phyloP scores from a whole-genome alignment of 495 filamentous ascomycete species.

The Emericellopsis terricola region DNA sequence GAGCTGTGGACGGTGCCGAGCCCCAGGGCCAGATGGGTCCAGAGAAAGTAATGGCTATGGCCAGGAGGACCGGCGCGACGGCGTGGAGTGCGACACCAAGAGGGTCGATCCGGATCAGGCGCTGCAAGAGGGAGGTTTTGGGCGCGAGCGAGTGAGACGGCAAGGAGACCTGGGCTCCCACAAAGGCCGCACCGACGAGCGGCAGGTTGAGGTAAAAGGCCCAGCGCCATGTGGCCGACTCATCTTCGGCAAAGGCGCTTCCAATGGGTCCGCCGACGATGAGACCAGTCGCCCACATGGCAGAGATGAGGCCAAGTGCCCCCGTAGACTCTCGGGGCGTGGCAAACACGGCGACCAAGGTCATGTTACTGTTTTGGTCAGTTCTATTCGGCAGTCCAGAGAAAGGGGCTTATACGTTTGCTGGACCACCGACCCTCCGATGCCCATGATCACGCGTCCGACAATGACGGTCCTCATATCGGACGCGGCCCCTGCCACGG shows the following conservation, averaged over 20 bases:
- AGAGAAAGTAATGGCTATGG: constrained; percentile 37
- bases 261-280: constrained; percentile 39
- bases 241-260: constrained; percentile 30
- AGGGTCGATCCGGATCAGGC: constrained; percentile 24
- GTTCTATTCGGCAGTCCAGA: too few relatives aligned
- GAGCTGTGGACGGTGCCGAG: constrained; percentile 29
- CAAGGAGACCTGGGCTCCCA: constrained; percentile 24
- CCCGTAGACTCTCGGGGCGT: background rate
- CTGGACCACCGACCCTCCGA: constrained; percentile 18
- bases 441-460: constrained; percentile 22
- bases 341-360: background rate
- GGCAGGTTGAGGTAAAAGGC: constrained; percentile 49
- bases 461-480: constrained; percentile 32
- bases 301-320: constrained; percentile 13
- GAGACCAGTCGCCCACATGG: constrained; percentile 25
- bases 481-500: constrained; percentile 34
- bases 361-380: background rate
- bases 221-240: constrained; percentile 31
- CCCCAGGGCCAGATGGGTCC: constrained; percentile 36
- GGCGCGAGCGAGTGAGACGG: background rate
- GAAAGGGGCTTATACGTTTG: too few relatives aligned
- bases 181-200: constrained; percentile 31
- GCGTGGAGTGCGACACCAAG: constrained; percentile 24
- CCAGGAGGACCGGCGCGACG: constrained; percentile 21
- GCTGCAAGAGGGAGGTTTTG: constrained; percentile 9